These are phyloP conservation scores for Pigoraptor vietnamica DNA, from an alignment of 78 protist genomes.

Conservation along the genomic window DNA sequence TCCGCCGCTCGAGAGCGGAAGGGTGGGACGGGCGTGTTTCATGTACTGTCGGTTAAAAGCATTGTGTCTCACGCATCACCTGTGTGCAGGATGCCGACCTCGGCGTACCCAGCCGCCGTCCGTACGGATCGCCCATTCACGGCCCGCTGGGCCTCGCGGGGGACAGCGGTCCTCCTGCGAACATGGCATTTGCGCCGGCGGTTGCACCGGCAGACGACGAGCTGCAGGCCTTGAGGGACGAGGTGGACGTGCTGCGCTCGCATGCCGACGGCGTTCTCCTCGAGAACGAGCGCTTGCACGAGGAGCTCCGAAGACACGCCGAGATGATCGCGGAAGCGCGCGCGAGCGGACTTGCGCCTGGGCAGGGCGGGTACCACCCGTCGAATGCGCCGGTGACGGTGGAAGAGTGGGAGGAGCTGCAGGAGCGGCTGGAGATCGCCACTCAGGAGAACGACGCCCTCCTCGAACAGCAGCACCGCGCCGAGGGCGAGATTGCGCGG, in stretches of 20 bases:
- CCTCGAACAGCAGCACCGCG: neutral
- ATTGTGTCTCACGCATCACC: too few species aligned
- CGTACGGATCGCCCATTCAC: neutral
- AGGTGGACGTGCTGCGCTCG: neutral
- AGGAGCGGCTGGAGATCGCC: neutral
- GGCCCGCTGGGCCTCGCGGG: too few species aligned
- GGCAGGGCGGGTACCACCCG: neutral
- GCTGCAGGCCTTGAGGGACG: neutral
- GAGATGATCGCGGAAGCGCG: neutral
- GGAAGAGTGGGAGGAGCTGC: neutral
- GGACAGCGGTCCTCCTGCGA: too few species aligned
- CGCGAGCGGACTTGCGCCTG: neutral
- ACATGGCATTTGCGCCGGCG: neutral
- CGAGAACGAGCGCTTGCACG: neutral
- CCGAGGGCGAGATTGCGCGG: neutral
- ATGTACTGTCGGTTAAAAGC: too few species aligned
- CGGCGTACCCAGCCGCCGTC: neutral
- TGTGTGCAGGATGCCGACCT: neutral
- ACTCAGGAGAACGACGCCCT: neutral
- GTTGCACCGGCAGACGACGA: neutral
- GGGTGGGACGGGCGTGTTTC: too few species aligned
- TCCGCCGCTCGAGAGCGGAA: neutral
- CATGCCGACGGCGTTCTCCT: neutral
- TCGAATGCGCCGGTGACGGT: neutral
- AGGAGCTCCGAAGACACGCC: neutral